phyloP scores from a whole-genome alignment of 768 basidiomycete species.

The Russula ochroleuca region DNA sequence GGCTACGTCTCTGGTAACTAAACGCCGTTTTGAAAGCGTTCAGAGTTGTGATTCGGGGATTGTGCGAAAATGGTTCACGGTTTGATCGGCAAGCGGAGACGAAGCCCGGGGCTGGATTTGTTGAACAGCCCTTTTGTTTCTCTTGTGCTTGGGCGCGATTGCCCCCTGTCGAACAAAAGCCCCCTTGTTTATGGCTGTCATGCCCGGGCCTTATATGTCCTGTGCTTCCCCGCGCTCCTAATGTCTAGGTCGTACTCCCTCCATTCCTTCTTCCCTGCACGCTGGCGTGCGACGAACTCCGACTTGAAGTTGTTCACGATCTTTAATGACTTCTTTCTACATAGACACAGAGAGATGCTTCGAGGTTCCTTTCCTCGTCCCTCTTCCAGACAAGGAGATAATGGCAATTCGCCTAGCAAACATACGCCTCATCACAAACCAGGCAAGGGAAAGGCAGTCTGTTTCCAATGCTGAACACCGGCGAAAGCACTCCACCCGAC shows the following conservation, averaged over 20 bases:
- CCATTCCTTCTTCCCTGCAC: slow-evolving; percentile 11
- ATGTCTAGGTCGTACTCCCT: slow-evolving; percentile 9
- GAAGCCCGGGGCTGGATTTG: not conserved
- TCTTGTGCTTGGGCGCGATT: not conserved
- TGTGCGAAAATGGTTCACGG: not conserved
- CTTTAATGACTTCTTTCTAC: slow-evolving; percentile 17
- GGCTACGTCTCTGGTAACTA: not conserved
- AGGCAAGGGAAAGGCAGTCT: slow-evolving; percentile 22
- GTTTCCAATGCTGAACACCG: slow-evolving; percentile 12
- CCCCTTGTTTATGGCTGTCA: slow-evolving; percentile 1
- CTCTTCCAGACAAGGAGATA: slow-evolving; percentile 12
- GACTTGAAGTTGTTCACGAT: slow-evolving; percentile 3
- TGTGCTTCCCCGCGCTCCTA: not conserved
- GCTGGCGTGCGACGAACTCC: slow-evolving; percentile 23
- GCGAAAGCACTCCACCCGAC: slow-evolving; percentile 1
- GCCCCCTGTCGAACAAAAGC: slow-evolving; percentile 8
- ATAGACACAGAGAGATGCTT: slow-evolving; percentile 23
- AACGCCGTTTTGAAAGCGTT: not conserved
- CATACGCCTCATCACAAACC: slow-evolving; percentile 14
- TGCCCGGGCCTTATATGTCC: not conserved
- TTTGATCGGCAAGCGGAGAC: not conserved
- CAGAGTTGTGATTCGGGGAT: not conserved
- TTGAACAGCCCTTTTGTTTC: not conserved
- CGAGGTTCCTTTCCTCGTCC: slow-evolving; percentile 20
- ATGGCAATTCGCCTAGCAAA: slow-evolving; percentile 19